Conservation (phyloP, 176 grass and related monocot genomes). For the Oropetium thomaeum region DNA sequence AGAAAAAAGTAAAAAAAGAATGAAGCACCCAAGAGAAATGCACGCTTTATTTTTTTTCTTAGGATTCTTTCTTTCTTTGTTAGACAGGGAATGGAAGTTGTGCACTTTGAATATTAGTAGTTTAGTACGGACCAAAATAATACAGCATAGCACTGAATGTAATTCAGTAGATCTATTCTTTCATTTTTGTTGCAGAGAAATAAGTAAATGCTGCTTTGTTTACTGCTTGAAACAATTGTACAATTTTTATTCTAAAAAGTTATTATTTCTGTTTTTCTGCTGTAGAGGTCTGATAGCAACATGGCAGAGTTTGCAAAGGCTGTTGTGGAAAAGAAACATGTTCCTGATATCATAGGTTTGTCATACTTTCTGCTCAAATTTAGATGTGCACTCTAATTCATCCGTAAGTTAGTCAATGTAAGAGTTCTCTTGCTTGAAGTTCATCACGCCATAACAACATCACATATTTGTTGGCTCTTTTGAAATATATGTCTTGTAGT, state of each 20-base stretch:
- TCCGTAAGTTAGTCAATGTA: not conserved
- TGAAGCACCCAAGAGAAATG: not conserved
- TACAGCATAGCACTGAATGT: not conserved
- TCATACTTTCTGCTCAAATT: slow-evolving; percentile 18
- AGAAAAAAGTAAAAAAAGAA: too few relatives aligned
- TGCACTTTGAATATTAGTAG: not conserved
- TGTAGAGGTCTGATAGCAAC: slow-evolving; percentile 83
- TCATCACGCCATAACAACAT: not conserved
- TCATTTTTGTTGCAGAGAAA: not conserved
- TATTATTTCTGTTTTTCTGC: slow-evolving; percentile 9
- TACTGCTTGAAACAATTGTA: not conserved
- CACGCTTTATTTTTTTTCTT: not conserved
- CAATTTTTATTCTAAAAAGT: not conserved
- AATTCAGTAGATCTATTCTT: not conserved
- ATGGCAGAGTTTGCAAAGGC: slow-evolving; percentile 76
- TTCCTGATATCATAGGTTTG: slow-evolving; percentile 92
- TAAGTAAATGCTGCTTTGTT: not conserved
- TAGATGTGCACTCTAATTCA: not conserved
- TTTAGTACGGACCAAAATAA: not conserved
- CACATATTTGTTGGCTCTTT: not conserved
- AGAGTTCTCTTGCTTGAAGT: not conserved
- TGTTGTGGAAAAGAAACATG: slow-evolving; percentile 53
- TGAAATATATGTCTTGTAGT: slow-evolving; percentile 14
- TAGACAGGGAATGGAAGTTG: not conserved
- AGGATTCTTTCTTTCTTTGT: not conserved